Base-by-base conservation (phyloP, 2,329 filamentous ascomycete species). In the Pseudocercospora ulei region DNA sequence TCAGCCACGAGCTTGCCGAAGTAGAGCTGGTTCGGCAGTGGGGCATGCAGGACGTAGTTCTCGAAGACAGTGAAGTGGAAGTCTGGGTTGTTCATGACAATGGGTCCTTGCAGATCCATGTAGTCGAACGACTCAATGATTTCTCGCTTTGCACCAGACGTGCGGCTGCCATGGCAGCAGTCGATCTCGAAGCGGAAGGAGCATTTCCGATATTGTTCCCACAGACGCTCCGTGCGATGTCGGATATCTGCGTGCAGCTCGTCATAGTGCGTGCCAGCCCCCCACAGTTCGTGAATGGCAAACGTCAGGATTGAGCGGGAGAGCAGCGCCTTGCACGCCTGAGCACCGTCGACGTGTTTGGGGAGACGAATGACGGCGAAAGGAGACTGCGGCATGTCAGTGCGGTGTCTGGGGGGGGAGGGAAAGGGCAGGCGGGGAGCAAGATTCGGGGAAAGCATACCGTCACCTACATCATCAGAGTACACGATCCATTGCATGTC, bases 241-340 rank as follows among this genome's bases (percentile, higher is more conserved):
- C 68, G 71, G 41, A 93, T 69, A 38, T 76, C 71, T 29, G 66
- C 62, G 56, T 93, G 84, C 2, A 95, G 69, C 28, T 72, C 66
- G 2, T 75, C 65, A 53, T 92, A 79, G 29, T 70, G 76, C 7
- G 65, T 54, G 8, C 81, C 87, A 22, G 68, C 65, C 11, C 82
- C 88, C 88, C 90, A 96, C 47, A 95, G 73, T 58, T 92, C 85
- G 65, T 90, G 83, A 49, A 96, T 82, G 29, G 75, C 78, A 62
- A 86, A 82, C 14, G 77, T 76, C 34, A 96, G 71, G 50, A 96
- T 82, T 30, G 83, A 85, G 47, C 88, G 80, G 34, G 70, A 67
- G 33, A 92, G 71, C 13, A 96, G 69, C 5, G 66, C 65, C 34
- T 68, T 68, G 4, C 86, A 86, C 13, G 75, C 74, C 12, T 38